Conservation (phyloP, 2,329 filamentous ascomycete species). For the Corinectria fuckeliana region DNA sequence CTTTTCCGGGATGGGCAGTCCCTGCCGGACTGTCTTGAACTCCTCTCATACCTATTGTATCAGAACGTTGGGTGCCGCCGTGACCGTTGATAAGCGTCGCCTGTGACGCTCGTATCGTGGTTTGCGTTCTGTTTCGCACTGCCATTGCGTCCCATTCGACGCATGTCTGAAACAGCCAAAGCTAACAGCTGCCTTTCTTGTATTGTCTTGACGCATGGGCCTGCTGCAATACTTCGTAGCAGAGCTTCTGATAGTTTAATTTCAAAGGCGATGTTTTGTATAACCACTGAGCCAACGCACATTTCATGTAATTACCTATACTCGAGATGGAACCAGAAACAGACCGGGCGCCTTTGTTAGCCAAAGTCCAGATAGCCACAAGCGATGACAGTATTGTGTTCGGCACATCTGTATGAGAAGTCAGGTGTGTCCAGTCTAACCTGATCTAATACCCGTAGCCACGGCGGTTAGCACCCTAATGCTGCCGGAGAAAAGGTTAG, state of each 20-base stretch:
- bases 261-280: background rate
- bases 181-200: slow-evolving; percentile 8
- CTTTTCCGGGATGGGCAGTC: no score
- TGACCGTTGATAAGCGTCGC: background rate
- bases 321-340: no score
- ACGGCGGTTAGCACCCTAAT: no score
- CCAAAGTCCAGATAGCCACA: no score
- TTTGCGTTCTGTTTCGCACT: background rate
- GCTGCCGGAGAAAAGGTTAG: no score
- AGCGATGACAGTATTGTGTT: no score
- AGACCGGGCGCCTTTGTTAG: no score
- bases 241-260: background rate
- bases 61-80: background rate
- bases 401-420: no score
- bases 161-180: background rate
- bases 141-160: slow-evolving; percentile 11
- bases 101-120: background rate
- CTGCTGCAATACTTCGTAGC: slow-evolving; percentile 14
- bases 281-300: no score
- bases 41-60: background rate
- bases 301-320: background rate
- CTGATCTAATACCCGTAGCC: no score
- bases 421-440: no score
- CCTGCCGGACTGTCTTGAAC: background rate
- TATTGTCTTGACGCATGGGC: slow-evolving; percentile 9